Conservation (phyloP, 2,329 filamentous ascomycete genomes). For the Mycosphaerella arachidis region DNA sequence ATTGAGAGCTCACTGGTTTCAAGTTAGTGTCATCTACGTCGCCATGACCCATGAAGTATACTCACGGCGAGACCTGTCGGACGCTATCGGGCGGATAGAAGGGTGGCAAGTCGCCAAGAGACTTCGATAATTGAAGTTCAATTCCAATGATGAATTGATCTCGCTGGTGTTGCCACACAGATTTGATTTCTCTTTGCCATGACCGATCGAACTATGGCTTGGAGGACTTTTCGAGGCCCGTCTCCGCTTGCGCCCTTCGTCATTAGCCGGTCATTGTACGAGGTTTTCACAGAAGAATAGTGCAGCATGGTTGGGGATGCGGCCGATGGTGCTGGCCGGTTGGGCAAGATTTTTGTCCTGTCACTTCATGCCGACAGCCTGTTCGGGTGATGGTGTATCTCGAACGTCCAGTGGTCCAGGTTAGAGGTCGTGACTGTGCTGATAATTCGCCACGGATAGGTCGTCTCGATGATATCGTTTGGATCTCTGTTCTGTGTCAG, state of each 20-base stretch:
- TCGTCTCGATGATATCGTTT: conserved; percentile 7
- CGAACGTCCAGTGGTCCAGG: conserved; percentile 30
- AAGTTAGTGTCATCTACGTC: too few species aligned
- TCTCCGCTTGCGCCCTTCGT: background rate
- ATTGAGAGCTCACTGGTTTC: too few species aligned
- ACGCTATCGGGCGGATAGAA: too few species aligned
- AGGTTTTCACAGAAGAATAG: too few species aligned
- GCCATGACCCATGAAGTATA: too few species aligned
- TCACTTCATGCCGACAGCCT: conserved; percentile 33
- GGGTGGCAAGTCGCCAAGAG: too few species aligned
- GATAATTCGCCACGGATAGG: conserved; percentile 11
- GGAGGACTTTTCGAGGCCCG: background rate
- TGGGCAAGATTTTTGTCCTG: conserved; percentile 30
- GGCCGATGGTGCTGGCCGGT: conserved; percentile 26
- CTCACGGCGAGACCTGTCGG: too few species aligned
- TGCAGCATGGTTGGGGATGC: conserved; percentile 16
- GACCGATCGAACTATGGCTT: too few species aligned
- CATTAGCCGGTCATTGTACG: conserved; percentile 10
- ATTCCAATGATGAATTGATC: too few species aligned
- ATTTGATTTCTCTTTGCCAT: too few species aligned
- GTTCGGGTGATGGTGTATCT: conserved; percentile 27
- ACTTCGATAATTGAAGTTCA: too few species aligned
- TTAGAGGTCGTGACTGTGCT: conserved; percentile 25
- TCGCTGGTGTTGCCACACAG: too few species aligned
- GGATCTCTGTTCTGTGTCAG: background rate